Conservation (phyloP, 768 basidiomycete genomes). For the Mycena epipterygia region DNA sequence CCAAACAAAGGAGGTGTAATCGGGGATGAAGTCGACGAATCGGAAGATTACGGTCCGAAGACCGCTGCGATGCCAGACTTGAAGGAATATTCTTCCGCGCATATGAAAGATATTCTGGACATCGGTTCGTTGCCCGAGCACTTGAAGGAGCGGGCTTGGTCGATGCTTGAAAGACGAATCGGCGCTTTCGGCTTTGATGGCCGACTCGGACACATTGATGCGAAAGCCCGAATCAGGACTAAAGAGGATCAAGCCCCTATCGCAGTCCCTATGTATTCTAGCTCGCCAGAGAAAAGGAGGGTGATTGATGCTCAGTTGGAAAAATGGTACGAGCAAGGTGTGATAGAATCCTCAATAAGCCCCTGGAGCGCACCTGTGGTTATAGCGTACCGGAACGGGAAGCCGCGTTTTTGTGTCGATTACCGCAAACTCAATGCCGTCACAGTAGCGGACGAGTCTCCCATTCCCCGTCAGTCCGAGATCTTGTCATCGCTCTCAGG, state of each 20-base stretch:
- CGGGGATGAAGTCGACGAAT: neutral
- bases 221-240: neutral
- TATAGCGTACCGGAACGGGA: too few species aligned
- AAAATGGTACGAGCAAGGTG: too few species aligned
- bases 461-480: neutral
- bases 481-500: neutral
- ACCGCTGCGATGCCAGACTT: neutral
- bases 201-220: neutral
- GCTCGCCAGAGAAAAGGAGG: neutral
- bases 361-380: too few species aligned
- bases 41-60: neutral
- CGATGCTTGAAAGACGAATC: neutral
- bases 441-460: too few species aligned
- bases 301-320: too few species aligned
- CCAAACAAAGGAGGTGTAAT: neutral
- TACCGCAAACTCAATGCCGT: too few species aligned
- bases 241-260: neutral
- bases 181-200: neutral
- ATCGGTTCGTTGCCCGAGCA: neutral
- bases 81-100: neutral
- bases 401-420: too few species aligned
- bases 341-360: too few species aligned
- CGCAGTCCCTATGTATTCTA: slow-evolving; percentile 22
- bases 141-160: neutral
- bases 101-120: neutral